These are phyloP conservation scores for Smittium mucronatum DNA, from an alignment of 371 early-diverging fungal genomes.

Conservation along the genomic window DNA sequence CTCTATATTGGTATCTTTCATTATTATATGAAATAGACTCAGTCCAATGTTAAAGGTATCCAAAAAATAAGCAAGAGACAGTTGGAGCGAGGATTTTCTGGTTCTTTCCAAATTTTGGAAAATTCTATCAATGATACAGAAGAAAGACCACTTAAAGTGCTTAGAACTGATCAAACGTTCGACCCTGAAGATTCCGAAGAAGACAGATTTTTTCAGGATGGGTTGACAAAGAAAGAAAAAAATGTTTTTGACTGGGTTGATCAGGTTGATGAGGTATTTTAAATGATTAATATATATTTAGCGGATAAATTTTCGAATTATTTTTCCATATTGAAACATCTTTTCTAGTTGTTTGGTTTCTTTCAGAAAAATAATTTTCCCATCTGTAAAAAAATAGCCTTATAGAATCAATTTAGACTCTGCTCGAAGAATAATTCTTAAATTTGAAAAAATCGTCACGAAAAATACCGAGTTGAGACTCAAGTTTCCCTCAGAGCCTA, in stretches of 20 bases:
- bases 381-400: neutral
- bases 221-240: conserved; percentile 62
- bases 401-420: neutral
- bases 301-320: too few species aligned
- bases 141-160: neutral
- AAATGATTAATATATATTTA: too few species aligned
- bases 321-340: neutral
- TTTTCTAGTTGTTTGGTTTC: conserved; percentile 4
- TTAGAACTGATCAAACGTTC: neutral
- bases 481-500: conserved; percentile 41
- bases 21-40: neutral
- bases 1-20: neutral
- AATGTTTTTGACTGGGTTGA: conserved; percentile 71
- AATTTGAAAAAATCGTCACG: conserved; percentile 70
- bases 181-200: conserved; percentile 5
- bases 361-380: neutral
- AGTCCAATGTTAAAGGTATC: neutral
- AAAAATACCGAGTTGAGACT: conserved; percentile 78
- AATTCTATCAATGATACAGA: neutral
- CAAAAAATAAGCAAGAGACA: conserved; percentile 8
- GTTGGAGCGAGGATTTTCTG: conserved; percentile 1
- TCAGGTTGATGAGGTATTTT: conserved; percentile 51
- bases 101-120: neutral
- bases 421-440: conserved; percentile 61
- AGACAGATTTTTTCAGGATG: conserved; percentile 68